These are phyloP conservation scores for Tulasnella calospora DNA, from an alignment of 768 basidiomycete species.

Conservation along the genomic window DNA sequence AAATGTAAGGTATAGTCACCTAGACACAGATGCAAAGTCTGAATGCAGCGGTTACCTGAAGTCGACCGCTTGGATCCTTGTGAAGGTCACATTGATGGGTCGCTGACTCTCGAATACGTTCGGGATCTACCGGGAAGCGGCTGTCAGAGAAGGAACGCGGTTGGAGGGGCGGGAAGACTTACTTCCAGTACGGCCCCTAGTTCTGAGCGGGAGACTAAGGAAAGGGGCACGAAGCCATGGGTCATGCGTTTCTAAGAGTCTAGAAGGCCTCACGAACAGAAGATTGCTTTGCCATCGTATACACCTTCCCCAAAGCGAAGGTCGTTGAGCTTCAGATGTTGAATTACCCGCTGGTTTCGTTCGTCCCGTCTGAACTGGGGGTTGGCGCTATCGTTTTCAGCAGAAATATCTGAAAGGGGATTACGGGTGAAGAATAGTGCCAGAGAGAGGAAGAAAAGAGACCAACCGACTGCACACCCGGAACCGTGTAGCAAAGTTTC, in stretches of 20 bases:
- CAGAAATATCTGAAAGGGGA: background rate
- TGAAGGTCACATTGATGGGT: background rate
- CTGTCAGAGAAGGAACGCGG: background rate
- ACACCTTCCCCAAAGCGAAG: background rate
- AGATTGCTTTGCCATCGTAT: background rate
- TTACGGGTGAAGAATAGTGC: background rate
- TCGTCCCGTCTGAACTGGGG: background rate
- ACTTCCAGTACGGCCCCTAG: background rate
- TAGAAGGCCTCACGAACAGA: background rate
- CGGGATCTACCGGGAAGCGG: background rate
- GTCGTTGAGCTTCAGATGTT: background rate
- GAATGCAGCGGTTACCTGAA: background rate
- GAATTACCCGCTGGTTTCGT: background rate
- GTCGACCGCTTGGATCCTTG: background rate
- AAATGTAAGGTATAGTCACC: background rate
- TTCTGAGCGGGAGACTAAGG: background rate
- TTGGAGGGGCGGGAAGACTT: background rate
- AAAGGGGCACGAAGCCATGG: background rate
- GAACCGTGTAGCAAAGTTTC: background rate
- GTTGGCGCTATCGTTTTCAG: background rate
- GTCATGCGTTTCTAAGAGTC: background rate
- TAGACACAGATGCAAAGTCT: background rate
- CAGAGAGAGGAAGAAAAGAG: background rate
- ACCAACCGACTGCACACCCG: background rate
- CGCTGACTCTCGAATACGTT: background rate